Base-by-base conservation (phyloP, 495 filamentous ascomycete species). In the Xylaria bambusicola region DNA sequence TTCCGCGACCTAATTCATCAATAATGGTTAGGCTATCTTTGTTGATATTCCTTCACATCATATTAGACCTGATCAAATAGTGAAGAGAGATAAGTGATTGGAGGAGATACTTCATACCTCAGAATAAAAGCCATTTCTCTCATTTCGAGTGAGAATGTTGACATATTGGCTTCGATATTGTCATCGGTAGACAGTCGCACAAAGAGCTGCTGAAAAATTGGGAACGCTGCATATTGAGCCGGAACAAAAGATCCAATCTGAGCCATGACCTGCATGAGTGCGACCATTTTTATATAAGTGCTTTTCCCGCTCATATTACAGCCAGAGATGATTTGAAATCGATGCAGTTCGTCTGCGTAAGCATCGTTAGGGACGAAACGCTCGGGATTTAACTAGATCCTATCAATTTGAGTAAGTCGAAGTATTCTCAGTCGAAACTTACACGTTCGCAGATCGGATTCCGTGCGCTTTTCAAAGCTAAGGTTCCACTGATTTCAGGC, bases 301-400 rank as follows among this genome's bases (percentile, higher is more conserved):
- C 91, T 91, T 69, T 97, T 97, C n/a, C 94, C 94, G 65, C 91
- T 95, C 95, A 97, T 98, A 71, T 98, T 98, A 72, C 91, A 94
- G 40, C 94, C 94, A 6, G 94, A 97, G 67, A 98, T 88, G 60
- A 98, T 90, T 60, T 96, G 91, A 71, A 97, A 93, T 7, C 93
- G 85, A 31, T 81, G 82, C 57, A 90, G 85, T 26, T 86, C 75
- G 18, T 85, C 87, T 33, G 91, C 91, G 65, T 91, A 97, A 42
- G 89, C 90, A 55, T 97, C 91, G 63, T 98, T 98, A 0, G 94
- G 89, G 31, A 97, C 77, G 70, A 88, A 98, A 71, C 80, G 12
- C 62, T 72, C 52, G 82, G 70, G 29, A 55, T 62, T 71, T 69
- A 58, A 33, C 63, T 67, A 49, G n/a, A 23, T 52, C 4, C 15